Evolutionary conservation across 2,329 filamentous ascomycete genomes (phyloP), one percentile per base, ranked within the genome.

Genomic region (Fusarium palustre): DNA sequence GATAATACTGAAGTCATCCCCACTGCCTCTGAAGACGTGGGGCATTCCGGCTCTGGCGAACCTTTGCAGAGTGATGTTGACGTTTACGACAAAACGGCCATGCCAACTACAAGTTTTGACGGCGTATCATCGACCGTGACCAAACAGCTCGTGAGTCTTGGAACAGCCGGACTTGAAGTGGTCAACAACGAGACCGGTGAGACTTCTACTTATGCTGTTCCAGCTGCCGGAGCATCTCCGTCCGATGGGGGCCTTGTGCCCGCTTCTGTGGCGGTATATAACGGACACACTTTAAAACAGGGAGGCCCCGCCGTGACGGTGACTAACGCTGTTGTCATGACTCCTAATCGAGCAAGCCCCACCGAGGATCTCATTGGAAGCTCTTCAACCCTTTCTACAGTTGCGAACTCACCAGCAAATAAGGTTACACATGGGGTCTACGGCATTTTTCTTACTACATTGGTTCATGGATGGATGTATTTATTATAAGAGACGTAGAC

Each of bases 191-290:
- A 49, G 10, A 49, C 31, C 13, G 46, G 46, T 4, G 46, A 49
- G 16, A 49, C 46, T 28, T 49, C 46, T n/a, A 49, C 30, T 7
- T 49, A 49, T 36, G 46, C 46, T 12, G 46, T 49, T 49, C 46
- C 46, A 22, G 46, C 22, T 7, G 46, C 30, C 5, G 46, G 46
- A 36, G 46, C 20, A 22, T 13, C 46, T 25, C 46, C 36, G 20
- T 36, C 31, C 15, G 46, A 36, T n/a, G 30, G 20, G 16, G 33
- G 20, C 13, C 33, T 38, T 8, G n/a, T 36, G 18, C 46, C 46
- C 7, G 46, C 46, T 36, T 49, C 46, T 22, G 22, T 38, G 36
- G 46, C 3, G 31, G 46, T 49, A 36, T 49, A 49, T 22, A 25
- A 36, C 6, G 46, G 46, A 18, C 46, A 49, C 10, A 49, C 31